These are phyloP conservation scores for Xylariales sp. DNA, from an alignment of 2,329 filamentous ascomycete species.

Conservation along the genomic window DNA sequence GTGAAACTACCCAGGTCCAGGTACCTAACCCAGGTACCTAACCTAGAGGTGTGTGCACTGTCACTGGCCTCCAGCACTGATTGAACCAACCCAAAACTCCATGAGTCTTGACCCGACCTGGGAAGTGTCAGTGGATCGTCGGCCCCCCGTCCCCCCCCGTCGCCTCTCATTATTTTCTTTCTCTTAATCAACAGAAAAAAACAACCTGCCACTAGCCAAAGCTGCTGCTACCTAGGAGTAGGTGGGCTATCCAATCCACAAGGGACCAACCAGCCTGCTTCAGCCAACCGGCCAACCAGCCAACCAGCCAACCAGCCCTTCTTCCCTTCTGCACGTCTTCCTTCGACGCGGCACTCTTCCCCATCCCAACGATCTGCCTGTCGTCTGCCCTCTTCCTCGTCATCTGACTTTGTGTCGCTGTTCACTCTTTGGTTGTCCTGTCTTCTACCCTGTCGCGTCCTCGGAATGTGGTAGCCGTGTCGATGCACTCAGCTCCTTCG, in stretches of 20 bases:
- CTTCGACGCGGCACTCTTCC: conserved; percentile 22
- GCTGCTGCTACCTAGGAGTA: background rate
- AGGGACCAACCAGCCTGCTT: conserved; percentile 32
- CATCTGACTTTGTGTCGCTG: conserved; percentile 14
- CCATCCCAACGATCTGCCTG: conserved; percentile 17
- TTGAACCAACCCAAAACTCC: conserved; percentile 20
- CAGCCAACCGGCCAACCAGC: no score
- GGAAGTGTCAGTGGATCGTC: conserved; percentile 40
- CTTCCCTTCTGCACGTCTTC: conserved; percentile 14
- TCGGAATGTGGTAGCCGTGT: conserved; percentile 70
- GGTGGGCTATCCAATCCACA: conserved; percentile 30
- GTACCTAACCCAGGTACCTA: no score
- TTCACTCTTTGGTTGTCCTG: conserved; percentile 40
- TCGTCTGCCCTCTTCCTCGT: conserved; percentile 17
- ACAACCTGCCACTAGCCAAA: conserved; percentile 26
- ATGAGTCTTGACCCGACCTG: conserved; percentile 33
- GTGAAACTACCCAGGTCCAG: background rate
- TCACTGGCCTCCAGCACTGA: conserved; percentile 22
- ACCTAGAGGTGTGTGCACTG: background rate
- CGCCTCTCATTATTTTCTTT: conserved; percentile 39
- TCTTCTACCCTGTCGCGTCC: conserved; percentile 38
- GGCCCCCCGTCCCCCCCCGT: conserved; percentile 35
- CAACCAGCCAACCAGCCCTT: conserved; percentile 8
- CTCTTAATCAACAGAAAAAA: conserved; percentile 30
- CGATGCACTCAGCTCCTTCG: conserved; percentile 69